Evolutionary conservation across 1,284 basidiomycete genomes (phyloP), one percentile per base, ranked within the genome.

Genomic region (Agaricales sp.): DNA sequence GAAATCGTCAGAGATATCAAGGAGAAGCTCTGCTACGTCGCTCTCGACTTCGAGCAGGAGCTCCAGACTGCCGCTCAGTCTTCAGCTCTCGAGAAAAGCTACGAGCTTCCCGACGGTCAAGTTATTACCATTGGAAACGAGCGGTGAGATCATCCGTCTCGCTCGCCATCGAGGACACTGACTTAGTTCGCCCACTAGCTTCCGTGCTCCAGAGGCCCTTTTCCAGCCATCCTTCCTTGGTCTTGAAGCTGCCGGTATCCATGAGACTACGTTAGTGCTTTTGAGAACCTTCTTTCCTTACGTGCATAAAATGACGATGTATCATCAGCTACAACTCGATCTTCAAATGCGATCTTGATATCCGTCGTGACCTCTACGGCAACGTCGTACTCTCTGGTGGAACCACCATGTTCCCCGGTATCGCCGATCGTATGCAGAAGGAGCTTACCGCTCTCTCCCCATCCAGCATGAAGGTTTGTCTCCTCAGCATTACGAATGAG

Each of bases 1-100:
- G 85, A 87, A 77, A 85, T 90, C 59, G 86, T 90, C 60, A 77
- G 86, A 61, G 86, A 89, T 68, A 87, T 89, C 74, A 90, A 90
- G 78, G 86, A 90, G 77, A 88, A 87, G 75, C 78, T 90, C 53
- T 88, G 86, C 75, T 89, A 89, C 70, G 85, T 89, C 59, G 85
- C 86, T 18, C 76, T 88, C 59, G 86, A 89, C 75, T 90, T 88
- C 66, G 85, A 88, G 69, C 83, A 88, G 73, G 87, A 90, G 73
- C 74, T 89, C 65, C 80, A 85, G 69, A 87, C 81, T 47, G 84
- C 86, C 45, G 80, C 82, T 53, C 82, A 84, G 69, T 85, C 82
- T 30, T 87, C 83, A 50, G 78, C 81, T 50, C 53, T 88, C 56
- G 85, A 88, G 71, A 89, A 88, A 79, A 81, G 76, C 63, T 89